Conservation (phyloP, 2,329 filamentous ascomycete species). For the Fusarium armeniacum region DNA sequence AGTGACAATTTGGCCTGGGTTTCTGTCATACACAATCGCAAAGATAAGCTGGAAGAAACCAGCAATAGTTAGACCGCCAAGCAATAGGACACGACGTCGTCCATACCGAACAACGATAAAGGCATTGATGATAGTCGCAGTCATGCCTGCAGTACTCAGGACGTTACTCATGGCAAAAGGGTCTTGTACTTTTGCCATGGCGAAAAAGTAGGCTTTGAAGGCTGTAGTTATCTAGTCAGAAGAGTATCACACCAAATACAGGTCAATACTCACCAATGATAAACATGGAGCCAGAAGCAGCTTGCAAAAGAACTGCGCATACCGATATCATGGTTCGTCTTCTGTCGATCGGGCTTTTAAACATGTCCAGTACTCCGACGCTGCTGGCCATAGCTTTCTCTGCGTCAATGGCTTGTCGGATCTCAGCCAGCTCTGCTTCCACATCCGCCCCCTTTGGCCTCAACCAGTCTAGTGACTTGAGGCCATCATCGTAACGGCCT, state of each 20-base stretch:
- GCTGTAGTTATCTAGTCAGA: slow-evolving; percentile 5
- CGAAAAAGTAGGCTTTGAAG: slow-evolving; percentile 47
- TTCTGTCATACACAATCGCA: slow-evolving; percentile 36
- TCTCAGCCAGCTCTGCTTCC: slow-evolving; percentile 34
- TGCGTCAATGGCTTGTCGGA: slow-evolving; percentile 33
- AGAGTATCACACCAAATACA: accelerated
- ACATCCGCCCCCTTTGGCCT: slow-evolving; percentile 28
- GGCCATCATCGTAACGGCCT: slow-evolving; percentile 38
- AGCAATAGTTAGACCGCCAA: slow-evolving; percentile 28
- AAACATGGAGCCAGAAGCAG: slow-evolving; percentile 45
- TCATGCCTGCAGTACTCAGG: slow-evolving; percentile 42
- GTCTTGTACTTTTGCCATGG: slow-evolving; percentile 43
- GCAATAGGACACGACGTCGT: slow-evolving; percentile 30
- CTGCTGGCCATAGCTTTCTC: slow-evolving; percentile 25
- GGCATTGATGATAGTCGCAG: slow-evolving; percentile 42
- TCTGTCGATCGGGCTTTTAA: slow-evolving; percentile 37
- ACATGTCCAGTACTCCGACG: slow-evolving; percentile 42
- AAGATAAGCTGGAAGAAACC: slow-evolving; percentile 44
- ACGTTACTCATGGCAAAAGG: slow-evolving; percentile 47
- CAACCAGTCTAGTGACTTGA: slow-evolving; percentile 36
- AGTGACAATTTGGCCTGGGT: slow-evolving; percentile 29
- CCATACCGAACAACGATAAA: slow-evolving; percentile 44
- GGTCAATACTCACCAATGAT: slow-evolving; percentile 36
- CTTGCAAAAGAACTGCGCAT: slow-evolving; percentile 37
- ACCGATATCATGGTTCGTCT: slow-evolving; percentile 39